Base-by-base conservation (phyloP, 2,329 filamentous ascomycete genomes). In the Botrytis medusae region DNA sequence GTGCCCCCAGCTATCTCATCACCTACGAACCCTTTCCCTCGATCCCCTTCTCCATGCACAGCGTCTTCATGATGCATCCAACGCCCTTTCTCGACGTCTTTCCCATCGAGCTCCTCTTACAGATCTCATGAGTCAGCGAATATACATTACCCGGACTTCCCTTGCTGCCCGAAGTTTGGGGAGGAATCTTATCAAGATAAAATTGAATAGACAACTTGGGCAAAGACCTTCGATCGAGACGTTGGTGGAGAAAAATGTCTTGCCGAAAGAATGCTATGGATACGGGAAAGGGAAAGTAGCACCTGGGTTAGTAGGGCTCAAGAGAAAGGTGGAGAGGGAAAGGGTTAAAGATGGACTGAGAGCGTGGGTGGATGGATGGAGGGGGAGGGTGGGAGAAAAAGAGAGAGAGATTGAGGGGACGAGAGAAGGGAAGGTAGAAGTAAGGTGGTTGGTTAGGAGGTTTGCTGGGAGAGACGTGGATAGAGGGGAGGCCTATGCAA, bases 101-200 rank as follows among this genome's bases (percentile, higher is more conserved):
- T 83, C 46, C 84, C 87, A 87, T 9, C 86, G 89, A 12, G 89
- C 91, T 3, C 86, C 88, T 6, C 84, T 90, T 2, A 81, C 87
- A 54, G 88, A 91, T 72, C 88, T 93, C 22, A 89, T 91, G 70
- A 82, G 85, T 34, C 87, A 90, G 59, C 87, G 85, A 80, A 92
- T 93, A 79, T 91, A 92, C 81, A 82, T 92, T 60, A 91, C 90
- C 59, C 85, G 87, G 72, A 93, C 89, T 22, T 88, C 90, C 48
- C 85, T 91, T 63, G 86, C 91, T 37, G 91, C 91, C 5, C 87
- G 90, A 32, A 84, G 85, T 34, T 86, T 93, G 4, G 88, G 87
- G 63, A 87, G 90, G 72, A 90, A 86, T 22, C 85, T 93, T 4
- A 87, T 90, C 9, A 87, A 71, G 69, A 93, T 93, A 78, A 88